phyloP scores from a whole-genome alignment of 2,329 filamentous ascomycete genomes.

The Phaeosphaeriaceae sp. region DNA sequence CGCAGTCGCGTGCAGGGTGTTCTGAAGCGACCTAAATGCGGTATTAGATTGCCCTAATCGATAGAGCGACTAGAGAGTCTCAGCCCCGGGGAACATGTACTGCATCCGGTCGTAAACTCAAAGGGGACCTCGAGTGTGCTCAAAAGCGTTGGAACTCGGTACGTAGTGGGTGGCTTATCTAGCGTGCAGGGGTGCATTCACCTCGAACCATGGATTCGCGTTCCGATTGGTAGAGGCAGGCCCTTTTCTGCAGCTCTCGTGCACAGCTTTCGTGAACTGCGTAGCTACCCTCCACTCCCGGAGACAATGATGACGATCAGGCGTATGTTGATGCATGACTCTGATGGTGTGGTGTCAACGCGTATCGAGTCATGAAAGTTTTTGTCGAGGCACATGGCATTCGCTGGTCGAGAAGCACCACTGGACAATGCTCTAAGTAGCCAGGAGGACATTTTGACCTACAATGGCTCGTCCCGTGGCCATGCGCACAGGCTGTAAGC shows the following conservation, averaged over 20 bases:
- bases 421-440: neutral
- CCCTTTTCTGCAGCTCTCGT: slow-evolving; percentile 27
- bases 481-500: slow-evolving; percentile 17
- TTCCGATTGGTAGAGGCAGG: slow-evolving; percentile 43
- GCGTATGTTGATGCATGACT: neutral
- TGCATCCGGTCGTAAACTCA: slow-evolving; percentile 39
- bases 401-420: neutral
- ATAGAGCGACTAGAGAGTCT: slow-evolving; percentile 28
- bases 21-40: slow-evolving; percentile 14
- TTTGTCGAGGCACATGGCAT: neutral
- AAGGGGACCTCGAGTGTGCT: slow-evolving; percentile 13
- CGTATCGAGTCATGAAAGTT: neutral
- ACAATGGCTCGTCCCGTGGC: neutral
- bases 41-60: slow-evolving; percentile 23
- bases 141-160: slow-evolving; percentile 27
- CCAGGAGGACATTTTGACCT: neutral
- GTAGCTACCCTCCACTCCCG: slow-evolving; percentile 20
- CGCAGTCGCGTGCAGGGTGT: slow-evolving; percentile 41
- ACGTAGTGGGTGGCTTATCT: slow-evolving; percentile 37
- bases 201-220: slow-evolving; percentile 32
- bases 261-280: slow-evolving; percentile 17
- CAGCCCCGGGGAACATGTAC: slow-evolving; percentile 38
- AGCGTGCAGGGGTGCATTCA: slow-evolving; percentile 29
- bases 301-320: slow-evolving; percentile 11
- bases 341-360: neutral